These are phyloP conservation scores for Herpetospermum pedunculosum DNA, from an alignment of 306 rosid genomes.

Conservation along the genomic window DNA sequence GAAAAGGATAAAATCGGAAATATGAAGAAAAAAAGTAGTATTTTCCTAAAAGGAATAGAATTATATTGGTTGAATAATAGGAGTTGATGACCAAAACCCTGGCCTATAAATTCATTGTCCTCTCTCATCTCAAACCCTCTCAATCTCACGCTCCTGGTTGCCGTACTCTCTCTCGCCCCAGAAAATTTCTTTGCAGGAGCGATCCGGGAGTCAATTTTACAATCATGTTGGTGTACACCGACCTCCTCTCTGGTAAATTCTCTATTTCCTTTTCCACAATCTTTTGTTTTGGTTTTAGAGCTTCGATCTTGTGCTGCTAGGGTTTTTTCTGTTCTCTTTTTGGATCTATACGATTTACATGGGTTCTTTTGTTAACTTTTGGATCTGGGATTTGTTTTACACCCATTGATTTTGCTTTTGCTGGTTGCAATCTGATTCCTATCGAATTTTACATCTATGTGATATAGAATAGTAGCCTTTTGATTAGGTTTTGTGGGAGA, in stretches of 20 bases:
- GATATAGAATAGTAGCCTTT: not conserved
- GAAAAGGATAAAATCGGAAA: not conserved
- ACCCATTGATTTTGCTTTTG: not conserved
- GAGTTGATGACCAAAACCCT: not conserved
- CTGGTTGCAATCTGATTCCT: not conserved
- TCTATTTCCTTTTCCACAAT: not conserved
- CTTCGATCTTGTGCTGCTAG: not conserved
- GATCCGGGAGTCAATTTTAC: not conserved
- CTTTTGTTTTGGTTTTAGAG: not conserved
- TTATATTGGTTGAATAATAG: not conserved
- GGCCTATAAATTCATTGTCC: not conserved
- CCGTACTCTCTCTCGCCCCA: not conserved
- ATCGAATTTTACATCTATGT: not conserved
- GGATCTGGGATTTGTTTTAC: not conserved
- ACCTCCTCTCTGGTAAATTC: not conserved
- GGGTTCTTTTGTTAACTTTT: not conserved
- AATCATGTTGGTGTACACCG: slow-evolving; percentile 12
- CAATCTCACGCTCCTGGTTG: not conserved
- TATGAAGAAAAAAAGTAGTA: not conserved
- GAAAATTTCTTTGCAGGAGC: not conserved
- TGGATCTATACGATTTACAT: not conserved
- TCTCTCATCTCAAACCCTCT: not conserved
- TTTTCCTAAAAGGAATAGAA: not conserved
- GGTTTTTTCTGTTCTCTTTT: not conserved
- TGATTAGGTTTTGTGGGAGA: not conserved